Conservation (phyloP, 2,329 filamentous ascomycete genomes). For the Diaporthe velutina region DNA sequence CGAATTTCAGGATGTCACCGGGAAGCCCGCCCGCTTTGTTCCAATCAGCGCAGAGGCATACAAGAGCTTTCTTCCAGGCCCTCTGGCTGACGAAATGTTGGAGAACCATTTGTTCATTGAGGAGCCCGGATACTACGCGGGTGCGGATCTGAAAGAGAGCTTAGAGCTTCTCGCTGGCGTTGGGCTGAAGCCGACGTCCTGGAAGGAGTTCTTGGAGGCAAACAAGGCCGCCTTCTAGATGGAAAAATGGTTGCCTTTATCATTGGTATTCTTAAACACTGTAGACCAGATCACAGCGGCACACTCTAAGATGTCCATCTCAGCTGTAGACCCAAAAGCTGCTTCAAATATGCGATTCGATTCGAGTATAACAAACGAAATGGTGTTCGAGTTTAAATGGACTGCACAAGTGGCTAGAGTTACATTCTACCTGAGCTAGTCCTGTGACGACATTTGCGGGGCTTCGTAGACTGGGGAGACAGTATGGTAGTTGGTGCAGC, state of each 20-base stretch:
- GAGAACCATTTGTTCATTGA: neutral
- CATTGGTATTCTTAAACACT: no score
- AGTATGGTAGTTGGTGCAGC: no score
- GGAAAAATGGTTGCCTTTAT: neutral
- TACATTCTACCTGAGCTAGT: no score
- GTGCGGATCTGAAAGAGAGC: neutral
- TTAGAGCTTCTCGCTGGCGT: neutral
- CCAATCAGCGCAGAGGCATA: neutral
- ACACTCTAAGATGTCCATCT: no score
- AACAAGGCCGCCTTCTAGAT: neutral
- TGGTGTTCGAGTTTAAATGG: no score
- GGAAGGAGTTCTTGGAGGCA: neutral
- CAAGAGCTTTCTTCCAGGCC: neutral
- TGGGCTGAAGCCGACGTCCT: neutral
- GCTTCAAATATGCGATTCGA: no score
- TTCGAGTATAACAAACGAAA: no score
- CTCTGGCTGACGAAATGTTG: neutral
- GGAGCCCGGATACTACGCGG: slow-evolving; percentile 7
- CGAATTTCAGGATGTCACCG: slow-evolving; percentile 43
- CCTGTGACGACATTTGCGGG: no score
- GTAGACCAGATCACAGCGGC: no score
- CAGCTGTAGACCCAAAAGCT: no score
- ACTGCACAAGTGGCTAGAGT: no score
- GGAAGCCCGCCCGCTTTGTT: neutral
- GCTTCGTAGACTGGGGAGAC: no score